Conservation (phyloP, 192 early-diverging fungal genomes). For the Coemansia interrupta region DNA sequence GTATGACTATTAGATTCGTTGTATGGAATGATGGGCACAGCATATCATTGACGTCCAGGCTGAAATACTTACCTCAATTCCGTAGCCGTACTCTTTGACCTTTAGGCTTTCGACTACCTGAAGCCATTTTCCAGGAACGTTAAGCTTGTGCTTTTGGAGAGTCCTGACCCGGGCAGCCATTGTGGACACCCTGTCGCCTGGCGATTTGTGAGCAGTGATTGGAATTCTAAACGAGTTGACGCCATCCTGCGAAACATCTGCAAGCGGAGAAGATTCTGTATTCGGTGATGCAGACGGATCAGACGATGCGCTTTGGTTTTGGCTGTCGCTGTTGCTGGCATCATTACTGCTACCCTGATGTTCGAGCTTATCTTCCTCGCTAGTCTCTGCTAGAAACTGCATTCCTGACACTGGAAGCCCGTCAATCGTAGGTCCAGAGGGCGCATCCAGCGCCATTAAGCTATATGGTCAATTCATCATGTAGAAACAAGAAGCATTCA, state of each 20-base stretch:
- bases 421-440: conserved; percentile 19
- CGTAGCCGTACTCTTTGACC: conserved; percentile 49
- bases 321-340: background rate
- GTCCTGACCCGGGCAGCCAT: conserved; percentile 33
- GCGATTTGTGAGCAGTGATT: conserved; percentile 33
- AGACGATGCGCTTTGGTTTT: background rate
- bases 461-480: conserved; percentile 1
- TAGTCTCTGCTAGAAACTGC: conserved; percentile 10
- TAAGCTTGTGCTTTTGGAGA: conserved; percentile 42
- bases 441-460: conserved; percentile 1
- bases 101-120: conserved; percentile 40
- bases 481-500: background rate
- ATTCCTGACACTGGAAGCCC: conserved; percentile 41
- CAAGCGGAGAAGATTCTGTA: background rate
- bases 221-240: conserved; percentile 35
- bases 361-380: conserved; percentile 4
- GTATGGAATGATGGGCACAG: too few species aligned
- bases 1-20: too few species aligned
- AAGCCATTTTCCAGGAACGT: conserved; percentile 48
- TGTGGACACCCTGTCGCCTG: conserved; percentile 33
- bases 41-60: background rate
- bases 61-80: conserved; percentile 41
- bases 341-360: background rate
- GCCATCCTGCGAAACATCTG: conserved; percentile 6
- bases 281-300: background rate